Percentiles rank a stretch among this genome's conserved stretches.
Evolutionary conservation across 129 eudicot genomes (phyloP).

Genomic region (Escallonia rubra): DNA sequence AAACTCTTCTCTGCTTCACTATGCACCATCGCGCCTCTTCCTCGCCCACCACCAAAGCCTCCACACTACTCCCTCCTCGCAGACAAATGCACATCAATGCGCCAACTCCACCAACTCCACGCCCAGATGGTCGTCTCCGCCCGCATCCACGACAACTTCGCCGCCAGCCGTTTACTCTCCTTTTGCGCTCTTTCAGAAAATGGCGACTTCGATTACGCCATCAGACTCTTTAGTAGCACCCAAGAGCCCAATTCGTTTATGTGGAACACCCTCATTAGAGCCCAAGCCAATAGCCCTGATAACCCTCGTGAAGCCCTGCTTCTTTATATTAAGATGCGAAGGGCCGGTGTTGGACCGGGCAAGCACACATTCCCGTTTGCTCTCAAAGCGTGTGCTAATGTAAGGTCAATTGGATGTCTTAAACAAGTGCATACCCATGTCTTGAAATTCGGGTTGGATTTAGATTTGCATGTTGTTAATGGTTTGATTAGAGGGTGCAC

Average conservation of each 20-base stretch:
- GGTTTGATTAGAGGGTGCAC: slow-evolving; percentile 47
- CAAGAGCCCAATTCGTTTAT: slow-evolving; percentile 57
- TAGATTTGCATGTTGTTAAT: slow-evolving; percentile 63
- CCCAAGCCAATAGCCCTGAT: slow-evolving; percentile 40
- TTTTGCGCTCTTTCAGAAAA: slow-evolving; percentile 55
- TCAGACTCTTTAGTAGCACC: slow-evolving; percentile 27
- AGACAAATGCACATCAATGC: slow-evolving; percentile 71
- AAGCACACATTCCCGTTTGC: slow-evolving; percentile 74
- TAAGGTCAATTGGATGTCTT: slow-evolving; percentile 19
- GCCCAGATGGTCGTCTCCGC: slow-evolving; percentile 70
- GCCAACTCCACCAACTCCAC: slow-evolving; percentile 66
- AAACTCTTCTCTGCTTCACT: slow-evolving; percentile 7
- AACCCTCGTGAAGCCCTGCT: slow-evolving; percentile 43
- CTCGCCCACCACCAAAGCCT: slow-evolving; percentile 3
- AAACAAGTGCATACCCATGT: slow-evolving; percentile 55
- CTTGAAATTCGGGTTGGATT: slow-evolving; percentile 47
- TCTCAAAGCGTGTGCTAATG: slow-evolving; percentile 51
- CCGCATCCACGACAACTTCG: slow-evolving; percentile 66
- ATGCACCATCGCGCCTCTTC: slow-evolving; percentile 14
- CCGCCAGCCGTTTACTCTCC: slow-evolving; percentile 68
- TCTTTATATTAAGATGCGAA: slow-evolving; percentile 45
- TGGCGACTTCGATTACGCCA: slow-evolving; percentile 52
- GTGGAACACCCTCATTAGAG: slow-evolving; percentile 87
- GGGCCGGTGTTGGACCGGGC: slow-evolving; percentile 46
- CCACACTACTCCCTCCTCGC: slow-evolving; percentile 50